Conservation (phyloP, 2,329 filamentous ascomycete species). For the Cytospora mali region DNA sequence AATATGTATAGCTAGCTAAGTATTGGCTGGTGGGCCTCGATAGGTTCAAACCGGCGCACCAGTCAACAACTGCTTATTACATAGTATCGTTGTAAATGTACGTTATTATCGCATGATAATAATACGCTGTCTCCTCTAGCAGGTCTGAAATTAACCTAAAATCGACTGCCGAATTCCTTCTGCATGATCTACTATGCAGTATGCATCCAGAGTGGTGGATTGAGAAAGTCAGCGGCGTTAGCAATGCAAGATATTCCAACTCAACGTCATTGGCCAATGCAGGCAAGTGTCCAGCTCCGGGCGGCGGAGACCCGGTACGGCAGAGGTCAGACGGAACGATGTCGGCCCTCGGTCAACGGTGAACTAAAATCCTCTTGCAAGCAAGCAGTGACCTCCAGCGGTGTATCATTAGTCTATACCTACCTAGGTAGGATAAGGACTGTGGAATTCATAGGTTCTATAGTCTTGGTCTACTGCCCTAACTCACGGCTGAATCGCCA, state of each 20-base stretch:
- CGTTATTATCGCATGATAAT: neutral
- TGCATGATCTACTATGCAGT: neutral
- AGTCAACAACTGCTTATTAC: neutral
- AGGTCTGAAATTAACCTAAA: neutral
- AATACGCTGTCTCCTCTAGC: neutral
- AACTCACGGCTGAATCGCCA: too few species aligned
- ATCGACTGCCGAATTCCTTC: neutral
- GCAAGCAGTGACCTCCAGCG: too few species aligned
- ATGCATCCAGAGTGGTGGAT: neutral
- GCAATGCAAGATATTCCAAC: constrained; percentile 14
- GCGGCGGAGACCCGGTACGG: constrained; percentile 6
- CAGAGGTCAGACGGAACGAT: constrained; percentile 6
- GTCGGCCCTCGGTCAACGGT: constrained; percentile 9
- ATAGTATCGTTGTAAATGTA: neutral
- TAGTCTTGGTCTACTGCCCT: too few species aligned
- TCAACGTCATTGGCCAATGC: constrained; percentile 18
- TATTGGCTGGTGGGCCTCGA: neutral
- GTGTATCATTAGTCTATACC: too few species aligned
- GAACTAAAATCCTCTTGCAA: constrained; percentile 9
- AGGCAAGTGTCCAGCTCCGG: constrained; percentile 17
- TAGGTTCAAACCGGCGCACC: neutral
- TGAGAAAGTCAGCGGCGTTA: constrained; percentile 5
- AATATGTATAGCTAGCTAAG: neutral
- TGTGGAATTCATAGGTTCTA: too few species aligned
- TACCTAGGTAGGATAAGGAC: too few species aligned